These are phyloP conservation scores for Arthrobotrys sphaeroides DNA, from an alignment of 2,329 filamentous ascomycete genomes.

Conservation along the genomic window DNA sequence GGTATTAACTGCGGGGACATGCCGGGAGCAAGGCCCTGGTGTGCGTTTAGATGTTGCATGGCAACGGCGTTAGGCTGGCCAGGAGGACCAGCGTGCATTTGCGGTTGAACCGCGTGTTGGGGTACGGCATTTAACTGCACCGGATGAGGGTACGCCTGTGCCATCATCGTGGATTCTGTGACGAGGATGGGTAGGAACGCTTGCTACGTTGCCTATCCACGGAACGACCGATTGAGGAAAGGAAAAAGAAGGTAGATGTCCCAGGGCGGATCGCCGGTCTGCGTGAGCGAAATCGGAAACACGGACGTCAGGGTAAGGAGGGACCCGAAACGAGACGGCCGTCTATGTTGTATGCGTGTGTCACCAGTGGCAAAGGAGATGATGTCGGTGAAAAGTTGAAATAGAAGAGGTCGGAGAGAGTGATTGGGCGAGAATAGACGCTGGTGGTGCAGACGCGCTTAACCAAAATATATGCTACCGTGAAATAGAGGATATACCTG, in stretches of 20 bases:
- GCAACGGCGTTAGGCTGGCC: slow-evolving; percentile 56
- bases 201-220: slow-evolving; percentile 51
- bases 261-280: slow-evolving; percentile 1
- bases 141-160: slow-evolving; percentile 56
- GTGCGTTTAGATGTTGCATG: slow-evolving; percentile 57
- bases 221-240: slow-evolving; percentile 23
- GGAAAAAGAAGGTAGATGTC: neutral
- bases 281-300: slow-evolving; percentile 16
- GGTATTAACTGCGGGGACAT: slow-evolving; percentile 50
- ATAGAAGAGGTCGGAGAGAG: neutral
- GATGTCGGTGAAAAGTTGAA: neutral
- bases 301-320: neutral
- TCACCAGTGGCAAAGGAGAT: slow-evolving; percentile 33
- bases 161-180: slow-evolving; percentile 56
- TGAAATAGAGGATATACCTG: slow-evolving; percentile 22
- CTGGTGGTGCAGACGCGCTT: slow-evolving; percentile 44
- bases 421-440: slow-evolving; percentile 35
- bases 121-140: slow-evolving; percentile 57
- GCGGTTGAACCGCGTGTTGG: slow-evolving; percentile 57
- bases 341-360: slow-evolving; percentile 14
- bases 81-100: slow-evolving; percentile 57
- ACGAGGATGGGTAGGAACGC: slow-evolving; percentile 41
- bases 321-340: neutral
- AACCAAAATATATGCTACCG: slow-evolving; percentile 7
- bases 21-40: slow-evolving; percentile 49